Evolutionary conservation across 352 stramenopile genomes (phyloP).

Genomic region (Phytophthora macrochlamydospora): DNA sequence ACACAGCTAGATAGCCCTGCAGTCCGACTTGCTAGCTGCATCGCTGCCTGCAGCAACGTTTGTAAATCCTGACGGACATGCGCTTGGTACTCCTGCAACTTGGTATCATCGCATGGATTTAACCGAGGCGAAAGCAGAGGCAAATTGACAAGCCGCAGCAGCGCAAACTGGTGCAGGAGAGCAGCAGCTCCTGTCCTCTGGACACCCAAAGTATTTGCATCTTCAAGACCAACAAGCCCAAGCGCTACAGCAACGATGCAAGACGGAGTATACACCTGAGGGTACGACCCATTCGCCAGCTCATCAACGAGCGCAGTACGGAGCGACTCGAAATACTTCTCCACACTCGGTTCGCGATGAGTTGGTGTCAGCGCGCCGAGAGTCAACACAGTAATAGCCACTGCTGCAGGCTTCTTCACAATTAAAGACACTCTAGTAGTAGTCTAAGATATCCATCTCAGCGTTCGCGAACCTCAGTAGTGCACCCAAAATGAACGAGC

Average conservation of each 20-base stretch:
- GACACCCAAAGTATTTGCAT: conserved; percentile 1
- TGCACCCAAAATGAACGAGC: conserved; percentile 13
- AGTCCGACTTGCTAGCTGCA: too few species aligned
- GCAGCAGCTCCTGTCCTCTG: conserved; percentile 13
- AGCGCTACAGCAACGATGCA: conserved; percentile 30
- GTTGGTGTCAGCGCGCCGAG: conserved; percentile 21
- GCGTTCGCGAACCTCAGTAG: conserved; percentile 16
- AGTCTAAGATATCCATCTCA: conserved; percentile 1
- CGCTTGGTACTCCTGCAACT: conserved; percentile 10
- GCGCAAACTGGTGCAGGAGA: conserved; percentile 41
- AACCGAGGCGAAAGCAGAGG: conserved; percentile 27
- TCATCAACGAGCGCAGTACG: conserved; percentile 17
- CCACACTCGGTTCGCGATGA: conserved; percentile 4
- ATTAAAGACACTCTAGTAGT: background rate
- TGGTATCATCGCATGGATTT: conserved; percentile 14
- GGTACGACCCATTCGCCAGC: conserved; percentile 24
- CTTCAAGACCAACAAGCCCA: conserved; percentile 26
- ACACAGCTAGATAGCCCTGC: too few species aligned
- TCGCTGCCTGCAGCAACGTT: conserved; percentile 4
- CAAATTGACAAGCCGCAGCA: conserved; percentile 36
- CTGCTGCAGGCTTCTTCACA: conserved; percentile 4
- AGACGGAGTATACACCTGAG: conserved; percentile 23
- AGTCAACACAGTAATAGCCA: conserved; percentile 28
- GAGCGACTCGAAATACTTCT: conserved; percentile 23
- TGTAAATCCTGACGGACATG: conserved; percentile 14